Evolutionary conservation across 78 protist species (phyloP).

Genomic region (Dictyostelium discoideum): DNA sequence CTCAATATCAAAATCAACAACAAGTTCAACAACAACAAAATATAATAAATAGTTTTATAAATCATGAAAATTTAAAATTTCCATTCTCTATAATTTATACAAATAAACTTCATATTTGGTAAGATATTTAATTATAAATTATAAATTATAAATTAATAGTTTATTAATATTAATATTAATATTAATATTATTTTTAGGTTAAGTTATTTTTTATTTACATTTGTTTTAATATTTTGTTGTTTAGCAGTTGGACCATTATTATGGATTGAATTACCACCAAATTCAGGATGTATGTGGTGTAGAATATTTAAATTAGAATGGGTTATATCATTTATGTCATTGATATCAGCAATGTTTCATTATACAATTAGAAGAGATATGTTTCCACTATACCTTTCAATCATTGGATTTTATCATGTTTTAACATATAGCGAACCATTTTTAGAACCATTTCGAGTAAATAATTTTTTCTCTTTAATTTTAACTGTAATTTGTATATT

Average conservation of each 20-base stretch:
- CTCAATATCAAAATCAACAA: slow-evolving; percentile 2
- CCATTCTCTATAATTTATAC: slow-evolving; percentile 2
- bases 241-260: slow-evolving; percentile 65
- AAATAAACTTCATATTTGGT: slow-evolving; percentile 21
- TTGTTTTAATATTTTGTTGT: slow-evolving; percentile 47
- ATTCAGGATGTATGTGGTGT: slow-evolving; percentile 61
- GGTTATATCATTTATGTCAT: slow-evolving; percentile 25
- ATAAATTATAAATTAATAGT: too few species aligned
- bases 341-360: slow-evolving; percentile 40
- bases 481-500: not conserved
- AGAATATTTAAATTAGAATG: slow-evolving; percentile 41
- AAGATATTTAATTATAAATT: not conserved
- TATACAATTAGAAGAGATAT: slow-evolving; percentile 54
- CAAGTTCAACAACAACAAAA: not conserved
- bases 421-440: slow-evolving; percentile 2
- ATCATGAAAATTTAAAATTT: not conserved
- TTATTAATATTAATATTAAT: not conserved
- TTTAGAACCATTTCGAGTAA: slow-evolving; percentile 22
- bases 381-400: slow-evolving; percentile 10
- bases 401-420: slow-evolving; percentile 30
- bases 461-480: not conserved
- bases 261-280: slow-evolving; percentile 17
- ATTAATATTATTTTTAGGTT: slow-evolving; percentile 10
- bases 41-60: not conserved
- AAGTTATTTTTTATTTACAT: slow-evolving; percentile 21